These are phyloP conservation scores for Skeletonema potamos DNA, from an alignment of 108 stramenopile species.

Conservation along the genomic window DNA sequence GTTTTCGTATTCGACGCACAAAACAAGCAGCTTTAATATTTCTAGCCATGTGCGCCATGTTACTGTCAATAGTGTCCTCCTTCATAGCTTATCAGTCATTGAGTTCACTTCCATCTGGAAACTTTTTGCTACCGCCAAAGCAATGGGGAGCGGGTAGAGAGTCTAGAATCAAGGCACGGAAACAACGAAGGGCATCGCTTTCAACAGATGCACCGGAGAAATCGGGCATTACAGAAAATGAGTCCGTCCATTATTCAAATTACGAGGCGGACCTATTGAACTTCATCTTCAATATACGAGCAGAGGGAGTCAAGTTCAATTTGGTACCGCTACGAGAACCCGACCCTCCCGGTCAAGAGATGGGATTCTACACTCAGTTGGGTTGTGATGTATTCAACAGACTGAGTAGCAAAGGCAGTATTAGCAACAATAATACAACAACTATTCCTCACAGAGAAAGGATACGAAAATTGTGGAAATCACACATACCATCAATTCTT, in stretches of 20 bases:
- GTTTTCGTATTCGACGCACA: slow-evolving; percentile 24
- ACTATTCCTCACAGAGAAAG: not conserved
- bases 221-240: slow-evolving; percentile 1
- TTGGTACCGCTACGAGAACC: slow-evolving; percentile 14
- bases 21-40: slow-evolving; percentile 12
- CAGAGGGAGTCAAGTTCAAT: slow-evolving; percentile 10
- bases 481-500: slow-evolving; percentile 36
- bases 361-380: slow-evolving; percentile 28
- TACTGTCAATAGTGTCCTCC: slow-evolving; percentile 19
- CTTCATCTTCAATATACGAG: slow-evolving; percentile 23
- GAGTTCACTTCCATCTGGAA: slow-evolving; percentile 15
- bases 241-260: slow-evolving; percentile 13
- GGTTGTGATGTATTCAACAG: slow-evolving; percentile 37
- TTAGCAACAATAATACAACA: slow-evolving; percentile 5
- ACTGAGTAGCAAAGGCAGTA: not conserved
- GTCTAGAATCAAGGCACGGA: slow-evolving; percentile 7
- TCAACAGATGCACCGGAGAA: not conserved
- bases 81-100: slow-evolving; percentile 32
- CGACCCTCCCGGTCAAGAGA: slow-evolving; percentile 33
- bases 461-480: slow-evolving; percentile 40
- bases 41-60: slow-evolving; percentile 19
- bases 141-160: slow-evolving; percentile 48
- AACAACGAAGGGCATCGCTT: slow-evolving; percentile 1
- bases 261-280: slow-evolving; percentile 15
- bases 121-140: slow-evolving; percentile 26